Evolutionary conservation across 2,329 filamentous ascomycete species (phyloP).

Genomic region (Scortechinia acanthostroma): DNA sequence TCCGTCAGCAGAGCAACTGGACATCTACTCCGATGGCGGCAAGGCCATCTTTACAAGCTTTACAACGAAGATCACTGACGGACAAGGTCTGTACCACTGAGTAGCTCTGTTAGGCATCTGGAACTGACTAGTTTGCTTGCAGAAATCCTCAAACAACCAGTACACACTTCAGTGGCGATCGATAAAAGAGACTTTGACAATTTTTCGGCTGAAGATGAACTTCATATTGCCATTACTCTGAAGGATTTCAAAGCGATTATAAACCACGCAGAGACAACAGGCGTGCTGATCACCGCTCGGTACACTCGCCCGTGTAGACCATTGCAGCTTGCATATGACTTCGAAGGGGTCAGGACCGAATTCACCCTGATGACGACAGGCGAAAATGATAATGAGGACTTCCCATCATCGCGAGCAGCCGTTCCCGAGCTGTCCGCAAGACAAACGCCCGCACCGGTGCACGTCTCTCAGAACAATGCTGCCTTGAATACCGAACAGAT

Average conservation of each 20-base stretch:
- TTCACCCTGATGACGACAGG: constrained; percentile 62
- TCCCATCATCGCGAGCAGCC: constrained; percentile 27
- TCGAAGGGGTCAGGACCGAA: constrained; percentile 44
- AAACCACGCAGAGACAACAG: constrained; percentile 50
- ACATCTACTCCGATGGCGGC: constrained; percentile 48
- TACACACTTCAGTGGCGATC: constrained; percentile 56
- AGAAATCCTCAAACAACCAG: constrained; percentile 58
- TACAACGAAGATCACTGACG: constrained; percentile 54
- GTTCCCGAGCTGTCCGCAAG: constrained; percentile 24
- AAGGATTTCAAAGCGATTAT: constrained; percentile 63
- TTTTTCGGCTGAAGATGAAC: constrained; percentile 45
- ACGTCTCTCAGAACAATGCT: not conserved
- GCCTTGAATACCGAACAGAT: not conserved
- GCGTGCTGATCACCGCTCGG: constrained; percentile 41
- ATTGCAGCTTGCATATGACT: constrained; percentile 50
- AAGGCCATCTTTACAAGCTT: constrained; percentile 59
- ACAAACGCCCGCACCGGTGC: not conserved
- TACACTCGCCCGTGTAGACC: constrained; percentile 53
- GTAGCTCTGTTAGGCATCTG: constrained; percentile 7
- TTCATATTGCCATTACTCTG: constrained; percentile 55
- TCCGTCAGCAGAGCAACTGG: constrained; percentile 54
- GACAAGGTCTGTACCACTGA: constrained; percentile 31
- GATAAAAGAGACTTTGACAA: constrained; percentile 54
- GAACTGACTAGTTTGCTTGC: no score
- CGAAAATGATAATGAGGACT: constrained; percentile 28